phyloP scores from a whole-genome alignment of 2,329 filamentous ascomycete genomes.

The Cladophialophora immunda region DNA sequence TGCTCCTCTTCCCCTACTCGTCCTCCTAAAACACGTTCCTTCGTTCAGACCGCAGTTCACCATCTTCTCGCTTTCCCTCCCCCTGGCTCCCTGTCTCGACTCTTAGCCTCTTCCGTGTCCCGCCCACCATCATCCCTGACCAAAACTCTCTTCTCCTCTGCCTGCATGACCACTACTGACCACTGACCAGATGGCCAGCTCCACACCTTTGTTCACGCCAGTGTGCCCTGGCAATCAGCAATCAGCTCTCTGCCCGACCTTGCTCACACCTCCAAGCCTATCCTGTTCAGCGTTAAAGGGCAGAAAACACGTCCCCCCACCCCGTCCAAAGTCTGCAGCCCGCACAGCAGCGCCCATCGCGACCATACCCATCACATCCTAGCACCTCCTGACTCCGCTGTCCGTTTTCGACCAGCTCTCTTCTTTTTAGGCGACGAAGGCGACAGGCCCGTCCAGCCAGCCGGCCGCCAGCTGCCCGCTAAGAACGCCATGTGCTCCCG shows the following conservation, averaged over 20 bases:
- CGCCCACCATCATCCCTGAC: conserved; percentile 9
- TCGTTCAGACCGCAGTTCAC: conserved; percentile 1
- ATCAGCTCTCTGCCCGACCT: conserved; percentile 15
- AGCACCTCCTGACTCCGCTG: conserved; percentile 37
- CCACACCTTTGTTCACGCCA: conserved; percentile 5
- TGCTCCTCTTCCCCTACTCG: neutral
- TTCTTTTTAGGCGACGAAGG: conserved; percentile 40
- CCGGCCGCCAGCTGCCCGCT: conserved; percentile 43
- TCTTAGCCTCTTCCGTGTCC: conserved; percentile 9
- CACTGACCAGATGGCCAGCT: neutral
- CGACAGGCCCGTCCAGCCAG: conserved; percentile 46
- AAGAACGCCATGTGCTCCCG: conserved; percentile 43
- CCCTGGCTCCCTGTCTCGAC: conserved; percentile 4
- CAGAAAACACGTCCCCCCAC: conserved; percentile 11
- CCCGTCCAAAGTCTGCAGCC: conserved; percentile 12
- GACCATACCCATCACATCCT: conserved; percentile 35
- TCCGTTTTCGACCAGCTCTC: conserved; percentile 39
- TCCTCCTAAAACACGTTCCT: conserved; percentile 13
- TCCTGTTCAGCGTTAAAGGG: conserved; percentile 14
- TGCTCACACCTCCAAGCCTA: conserved; percentile 11
- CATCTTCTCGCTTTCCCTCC: neutral
- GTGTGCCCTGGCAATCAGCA: conserved; percentile 18
- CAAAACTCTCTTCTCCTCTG: conserved; percentile 5
- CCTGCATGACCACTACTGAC: conserved; percentile 3
- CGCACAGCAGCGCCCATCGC: conserved; percentile 18